Evolutionary conservation across 2,329 filamentous ascomycete species (phyloP).

Genomic region (Colletotrichum sp.): DNA sequence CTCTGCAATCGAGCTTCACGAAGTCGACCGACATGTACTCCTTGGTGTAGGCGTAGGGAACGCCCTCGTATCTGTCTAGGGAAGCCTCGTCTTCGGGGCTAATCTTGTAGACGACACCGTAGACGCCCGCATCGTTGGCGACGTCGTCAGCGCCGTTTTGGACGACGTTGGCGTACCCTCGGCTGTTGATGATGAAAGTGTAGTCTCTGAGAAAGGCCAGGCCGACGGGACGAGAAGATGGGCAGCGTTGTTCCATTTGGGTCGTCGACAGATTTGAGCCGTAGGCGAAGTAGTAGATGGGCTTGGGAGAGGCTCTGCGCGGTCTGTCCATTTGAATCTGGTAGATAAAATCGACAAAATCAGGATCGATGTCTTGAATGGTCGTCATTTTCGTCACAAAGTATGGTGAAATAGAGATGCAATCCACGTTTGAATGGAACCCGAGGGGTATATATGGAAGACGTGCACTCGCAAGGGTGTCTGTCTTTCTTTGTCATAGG

Average conservation of each 20-base stretch:
- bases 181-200: conserved; percentile 69
- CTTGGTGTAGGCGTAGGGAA: conserved; percentile 67
- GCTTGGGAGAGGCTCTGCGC: not conserved
- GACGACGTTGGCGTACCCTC: conserved; percentile 74
- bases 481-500: not conserved
- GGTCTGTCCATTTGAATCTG: too few species aligned
- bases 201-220: conserved; percentile 62
- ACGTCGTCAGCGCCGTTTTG: not conserved
- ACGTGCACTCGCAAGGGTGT: not conserved
- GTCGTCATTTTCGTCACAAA: not conserved
- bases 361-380: not conserved
- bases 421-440: not conserved
- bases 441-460: not conserved
- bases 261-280: conserved; percentile 71
- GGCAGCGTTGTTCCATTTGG: conserved; percentile 71
- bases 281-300: conserved; percentile 69
- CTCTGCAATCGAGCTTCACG: conserved; percentile 27
- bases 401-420: not conserved
- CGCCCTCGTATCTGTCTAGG: conserved; percentile 66
- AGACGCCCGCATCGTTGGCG: conserved; percentile 46
- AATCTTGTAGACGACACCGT: conserved; percentile 62
- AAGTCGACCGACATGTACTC: conserved; percentile 43
- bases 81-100: conserved; percentile 50
- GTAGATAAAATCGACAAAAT: not conserved
- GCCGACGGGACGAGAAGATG: conserved; percentile 57